Percentiles rank a stretch among this genome's conserved stretches.
Conservation (phyloP, 176 grass and related monocot species). For the Cocos nucifera region DNA sequence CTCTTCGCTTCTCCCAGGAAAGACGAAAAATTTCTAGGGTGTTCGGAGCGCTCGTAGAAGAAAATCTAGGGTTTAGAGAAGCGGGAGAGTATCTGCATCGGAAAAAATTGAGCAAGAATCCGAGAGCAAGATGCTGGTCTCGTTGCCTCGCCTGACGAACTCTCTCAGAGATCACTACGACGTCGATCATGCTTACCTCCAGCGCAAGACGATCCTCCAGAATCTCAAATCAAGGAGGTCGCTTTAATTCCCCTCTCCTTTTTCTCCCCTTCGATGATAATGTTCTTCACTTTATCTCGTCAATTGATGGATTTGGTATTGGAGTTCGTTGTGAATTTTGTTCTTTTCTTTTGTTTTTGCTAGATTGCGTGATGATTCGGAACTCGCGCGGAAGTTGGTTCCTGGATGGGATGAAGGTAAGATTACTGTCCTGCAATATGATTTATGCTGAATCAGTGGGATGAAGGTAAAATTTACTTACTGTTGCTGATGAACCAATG, state of each 20-base stretch:
- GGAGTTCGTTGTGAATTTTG: background rate
- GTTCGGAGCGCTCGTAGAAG: no score
- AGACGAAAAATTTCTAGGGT: no score
- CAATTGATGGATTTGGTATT: background rate
- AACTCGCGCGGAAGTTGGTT: slow-evolving; percentile 62
- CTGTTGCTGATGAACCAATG: no score
- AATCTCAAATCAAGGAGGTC: slow-evolving; percentile 58
- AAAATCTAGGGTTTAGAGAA: no score
- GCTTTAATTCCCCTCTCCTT: background rate
- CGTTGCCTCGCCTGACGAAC: slow-evolving; percentile 73
- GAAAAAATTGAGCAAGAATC: no score
- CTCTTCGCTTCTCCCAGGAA: no score
- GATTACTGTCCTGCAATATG: background rate
- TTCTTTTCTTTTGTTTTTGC: slow-evolving; percentile 5
- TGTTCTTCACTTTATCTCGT: background rate
- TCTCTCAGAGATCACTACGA: slow-evolving; percentile 65
- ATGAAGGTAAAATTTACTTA: no score
- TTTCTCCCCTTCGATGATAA: background rate
- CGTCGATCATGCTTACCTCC: slow-evolving; percentile 79
- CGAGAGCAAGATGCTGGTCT: slow-evolving; percentile 44
- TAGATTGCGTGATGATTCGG: slow-evolving; percentile 68
- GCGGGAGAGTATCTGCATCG: no score
- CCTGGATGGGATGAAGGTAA: slow-evolving; percentile 88
- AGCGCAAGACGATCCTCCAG: slow-evolving; percentile 66
- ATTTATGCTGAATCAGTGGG: background rate